Base-by-base conservation (phyloP, 768 basidiomycete species). In the Strobilomyces confusus region DNA sequence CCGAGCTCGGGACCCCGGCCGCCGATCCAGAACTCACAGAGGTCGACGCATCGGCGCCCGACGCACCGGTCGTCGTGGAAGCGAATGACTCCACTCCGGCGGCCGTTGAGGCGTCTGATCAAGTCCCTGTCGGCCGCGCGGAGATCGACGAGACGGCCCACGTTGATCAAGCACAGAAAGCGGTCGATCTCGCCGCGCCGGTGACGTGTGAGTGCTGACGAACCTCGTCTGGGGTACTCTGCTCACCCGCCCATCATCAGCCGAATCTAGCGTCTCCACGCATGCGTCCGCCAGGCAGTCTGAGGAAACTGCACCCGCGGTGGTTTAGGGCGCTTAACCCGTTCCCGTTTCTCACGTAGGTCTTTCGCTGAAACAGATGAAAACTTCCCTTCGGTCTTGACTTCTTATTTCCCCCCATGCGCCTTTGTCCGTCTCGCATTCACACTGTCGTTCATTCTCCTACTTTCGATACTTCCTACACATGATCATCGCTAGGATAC, bases 401-500 rank as follows among this genome's bases (percentile, higher is more conserved):
- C 41, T 44, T 20, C 12, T 19, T 37, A 6, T n/a, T 37, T 17
- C 42, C 38, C 53, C 26, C 22, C 29, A 46, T 53, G 55, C 25
- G 41, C 40, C 51, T 40, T 48, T 36, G 12, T 23, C 25, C 12
- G n/a, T 25, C 22, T 52, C 60, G 22, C 37, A 29, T 43, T 26
- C 32, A 19, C 55, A 40, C 58, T 26, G 44, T 59, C 51, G 26
- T 0, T 52, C n/a, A n/a, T 59, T 57, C 43, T 32, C 42, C 15
- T 44, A 44, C 52, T 55, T 51, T 57, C 46, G 13, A 51, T 34
- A 47, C 43, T 51, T 55, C 53, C 49, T 43, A 51, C 59, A 57
- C 25, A 51, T 33, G 51, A 40, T 26, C 52, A 56, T 53, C 44
- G 38, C 36, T 48, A 62, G 53, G 51, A 63, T 38, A 43, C 19